Conservation (phyloP, 83 land plant species). For the Picea engelmannii region DNA sequence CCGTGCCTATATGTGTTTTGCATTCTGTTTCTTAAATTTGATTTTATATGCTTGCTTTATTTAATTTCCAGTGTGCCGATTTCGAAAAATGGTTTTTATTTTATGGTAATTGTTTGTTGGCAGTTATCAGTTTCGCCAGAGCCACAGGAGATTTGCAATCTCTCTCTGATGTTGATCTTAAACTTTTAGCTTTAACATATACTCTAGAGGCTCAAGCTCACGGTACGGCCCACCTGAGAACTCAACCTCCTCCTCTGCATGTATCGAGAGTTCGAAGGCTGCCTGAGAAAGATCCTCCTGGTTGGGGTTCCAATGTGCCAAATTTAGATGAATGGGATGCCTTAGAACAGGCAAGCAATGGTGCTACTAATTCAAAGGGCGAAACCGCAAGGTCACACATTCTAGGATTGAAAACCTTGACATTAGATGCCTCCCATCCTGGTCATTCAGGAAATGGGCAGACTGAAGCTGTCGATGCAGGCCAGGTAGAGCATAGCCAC, state of each 20-base stretch:
- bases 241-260: slow-evolving; percentile 74
- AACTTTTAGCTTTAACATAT: slow-evolving; percentile 83
- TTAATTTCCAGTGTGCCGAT: not conserved
- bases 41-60: not conserved
- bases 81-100: not conserved
- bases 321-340: slow-evolving; percentile 94
- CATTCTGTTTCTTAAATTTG: not conserved
- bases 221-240: slow-evolving; percentile 75
- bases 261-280: slow-evolving; percentile 51
- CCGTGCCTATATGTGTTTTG: not conserved
- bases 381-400: slow-evolving; percentile 49
- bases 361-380: slow-evolving; percentile 4
- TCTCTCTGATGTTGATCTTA: slow-evolving; percentile 84
- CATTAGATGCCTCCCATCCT: slow-evolving; percentile 22
- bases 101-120: slow-evolving; percentile 4
- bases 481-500: not conserved
- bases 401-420: slow-evolving; percentile 65
- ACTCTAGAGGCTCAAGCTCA: slow-evolving; percentile 79
- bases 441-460: not conserved
- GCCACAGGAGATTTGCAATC: slow-evolving; percentile 92
- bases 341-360: slow-evolving; percentile 45
- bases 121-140: slow-evolving; percentile 83
- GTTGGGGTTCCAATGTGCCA: slow-evolving; percentile 92
- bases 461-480: not conserved
- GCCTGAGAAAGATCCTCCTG: slow-evolving; percentile 72